phyloP scores from a whole-genome alignment of 2,329 filamentous ascomycete species.

The Massarina eburnea region DNA sequence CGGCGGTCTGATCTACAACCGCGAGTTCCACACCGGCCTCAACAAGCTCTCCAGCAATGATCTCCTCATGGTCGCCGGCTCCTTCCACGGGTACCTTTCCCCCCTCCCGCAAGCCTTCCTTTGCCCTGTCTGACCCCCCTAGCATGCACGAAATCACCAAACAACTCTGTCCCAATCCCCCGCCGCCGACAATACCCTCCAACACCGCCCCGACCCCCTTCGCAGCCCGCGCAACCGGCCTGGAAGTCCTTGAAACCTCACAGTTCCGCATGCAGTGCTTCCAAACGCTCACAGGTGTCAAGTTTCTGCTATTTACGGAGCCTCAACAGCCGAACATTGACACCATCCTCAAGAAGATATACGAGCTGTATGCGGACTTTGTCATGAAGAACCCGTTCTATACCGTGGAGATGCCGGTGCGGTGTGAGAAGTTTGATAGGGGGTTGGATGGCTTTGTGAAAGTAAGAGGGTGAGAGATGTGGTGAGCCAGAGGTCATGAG shows the following conservation, averaged over 20 bases:
- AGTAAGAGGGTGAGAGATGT: conserved; percentile 33
- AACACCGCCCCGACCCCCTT: conserved; percentile 40
- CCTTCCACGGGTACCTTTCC: conserved; percentile 83
- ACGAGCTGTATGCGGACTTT: conserved; percentile 93
- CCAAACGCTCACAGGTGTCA: conserved; percentile 89
- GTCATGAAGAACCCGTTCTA: conserved; percentile 99
- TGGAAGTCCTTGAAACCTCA: conserved; percentile 91
- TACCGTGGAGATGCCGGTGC: conserved; percentile 93
- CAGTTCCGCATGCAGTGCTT: conserved; percentile 97
- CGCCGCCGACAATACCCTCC: conserved; percentile 28
- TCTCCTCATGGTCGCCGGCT: conserved; percentile 93
- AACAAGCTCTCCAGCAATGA: conserved; percentile 92
- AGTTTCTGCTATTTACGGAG: conserved; percentile 95
- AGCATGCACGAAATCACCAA: conserved; percentile 66
- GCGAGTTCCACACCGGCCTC: conserved; percentile 84
- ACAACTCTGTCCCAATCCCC: conserved; percentile 41
- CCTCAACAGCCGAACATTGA: conserved; percentile 85
- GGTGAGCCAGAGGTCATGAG: neutral
- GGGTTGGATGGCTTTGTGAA: conserved; percentile 80
- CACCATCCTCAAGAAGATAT: conserved; percentile 77
- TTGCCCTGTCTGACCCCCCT: conserved; percentile 4
- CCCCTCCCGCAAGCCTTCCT: neutral
- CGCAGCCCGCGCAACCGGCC: conserved; percentile 62
- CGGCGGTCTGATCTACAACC: conserved; percentile 93
- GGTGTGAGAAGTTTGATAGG: conserved; percentile 93